These are phyloP conservation scores for Pleurotus tuoliensis DNA, from an alignment of 768 basidiomycete genomes.

Conservation along the genomic window DNA sequence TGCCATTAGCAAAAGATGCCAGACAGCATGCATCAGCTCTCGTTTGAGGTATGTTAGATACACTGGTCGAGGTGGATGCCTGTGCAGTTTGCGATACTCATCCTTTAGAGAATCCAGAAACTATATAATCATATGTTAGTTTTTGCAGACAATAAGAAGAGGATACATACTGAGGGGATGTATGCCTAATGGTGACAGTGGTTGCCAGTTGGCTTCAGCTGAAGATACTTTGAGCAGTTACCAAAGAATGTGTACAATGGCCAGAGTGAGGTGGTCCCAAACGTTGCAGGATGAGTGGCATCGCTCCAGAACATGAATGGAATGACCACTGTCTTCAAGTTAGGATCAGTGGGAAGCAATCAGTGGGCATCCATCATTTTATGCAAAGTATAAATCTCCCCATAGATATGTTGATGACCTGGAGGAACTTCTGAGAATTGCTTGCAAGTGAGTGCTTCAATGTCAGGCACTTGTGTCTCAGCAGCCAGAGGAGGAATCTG, in stretches of 20 bases:
- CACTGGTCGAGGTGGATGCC: conserved; percentile 1
- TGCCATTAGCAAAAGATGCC: conserved; percentile 17
- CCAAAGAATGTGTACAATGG: conserved; percentile 30
- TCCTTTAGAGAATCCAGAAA: conserved; percentile 14
- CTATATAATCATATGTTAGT: too few species aligned
- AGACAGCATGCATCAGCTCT: conserved; percentile 23
- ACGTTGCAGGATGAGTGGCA: conserved; percentile 20
- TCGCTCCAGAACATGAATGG: conserved; percentile 26
- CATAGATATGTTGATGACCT: conserved; percentile 13
- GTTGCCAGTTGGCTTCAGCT: conserved; percentile 14
- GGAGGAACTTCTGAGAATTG: not conserved
- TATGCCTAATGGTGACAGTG: conserved; percentile 29
- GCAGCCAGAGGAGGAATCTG: not conserved
- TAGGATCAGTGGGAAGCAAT: not conserved
- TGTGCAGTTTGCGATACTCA: conserved; percentile 11
- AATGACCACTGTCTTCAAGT: conserved; percentile 15
- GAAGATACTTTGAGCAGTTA: conserved; percentile 29
- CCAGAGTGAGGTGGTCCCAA: conserved; percentile 25
- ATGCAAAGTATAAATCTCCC: conserved; percentile 18
- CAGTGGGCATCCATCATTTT: conserved; percentile 13
- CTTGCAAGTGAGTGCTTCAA: conserved; percentile 14
- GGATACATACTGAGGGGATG: conserved; percentile 21
- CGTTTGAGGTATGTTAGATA: conserved; percentile 22
- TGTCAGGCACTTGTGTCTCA: not conserved
- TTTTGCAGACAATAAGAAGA: too few species aligned